These are phyloP conservation scores for Ogataea allantospora DNA, from an alignment of 805 yeast genomes.

Conservation along the genomic window DNA sequence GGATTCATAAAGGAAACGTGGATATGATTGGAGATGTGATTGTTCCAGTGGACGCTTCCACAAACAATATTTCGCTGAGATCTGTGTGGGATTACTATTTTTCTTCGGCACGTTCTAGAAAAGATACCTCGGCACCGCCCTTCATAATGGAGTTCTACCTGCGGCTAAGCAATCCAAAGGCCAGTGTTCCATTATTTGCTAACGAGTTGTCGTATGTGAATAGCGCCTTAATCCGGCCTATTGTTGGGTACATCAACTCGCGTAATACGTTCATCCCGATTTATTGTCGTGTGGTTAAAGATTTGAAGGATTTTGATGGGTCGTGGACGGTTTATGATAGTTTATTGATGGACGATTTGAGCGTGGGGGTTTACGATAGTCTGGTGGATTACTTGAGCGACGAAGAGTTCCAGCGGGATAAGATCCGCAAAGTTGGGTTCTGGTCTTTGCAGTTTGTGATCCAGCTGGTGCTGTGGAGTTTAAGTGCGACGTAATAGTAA, in stretches of 20 bases:
- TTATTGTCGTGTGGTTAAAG: constrained; percentile 76
- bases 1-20: constrained; percentile 91
- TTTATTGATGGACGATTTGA: constrained; percentile 83
- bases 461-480: constrained; percentile 78
- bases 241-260: constrained; percentile 92
- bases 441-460: constrained; percentile 87
- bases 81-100: constrained; percentile 46
- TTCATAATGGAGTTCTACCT: constrained; percentile 79
- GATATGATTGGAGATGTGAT: constrained; percentile 91
- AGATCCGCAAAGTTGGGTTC: constrained; percentile 83
- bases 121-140: constrained; percentile 15
- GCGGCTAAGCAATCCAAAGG: constrained; percentile 80
- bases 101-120: constrained; percentile 1
- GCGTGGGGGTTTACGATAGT: constrained; percentile 85
- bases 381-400: constrained; percentile 87
- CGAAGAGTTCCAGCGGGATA: constrained; percentile 68
- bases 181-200: constrained; percentile 83
- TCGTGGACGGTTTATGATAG: constrained; percentile 96
- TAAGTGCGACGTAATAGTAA: constrained; percentile 50
- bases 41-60: constrained; percentile 52
- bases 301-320: constrained; percentile 83
- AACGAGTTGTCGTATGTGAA: constrained; percentile 89
- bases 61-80: constrained; percentile 41
- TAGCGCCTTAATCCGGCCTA: constrained; percentile 88
- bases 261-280: constrained; percentile 87